These are phyloP conservation scores for Hypoxylon perforatum DNA, from an alignment of 495 filamentous ascomycete genomes.

Conservation along the genomic window DNA sequence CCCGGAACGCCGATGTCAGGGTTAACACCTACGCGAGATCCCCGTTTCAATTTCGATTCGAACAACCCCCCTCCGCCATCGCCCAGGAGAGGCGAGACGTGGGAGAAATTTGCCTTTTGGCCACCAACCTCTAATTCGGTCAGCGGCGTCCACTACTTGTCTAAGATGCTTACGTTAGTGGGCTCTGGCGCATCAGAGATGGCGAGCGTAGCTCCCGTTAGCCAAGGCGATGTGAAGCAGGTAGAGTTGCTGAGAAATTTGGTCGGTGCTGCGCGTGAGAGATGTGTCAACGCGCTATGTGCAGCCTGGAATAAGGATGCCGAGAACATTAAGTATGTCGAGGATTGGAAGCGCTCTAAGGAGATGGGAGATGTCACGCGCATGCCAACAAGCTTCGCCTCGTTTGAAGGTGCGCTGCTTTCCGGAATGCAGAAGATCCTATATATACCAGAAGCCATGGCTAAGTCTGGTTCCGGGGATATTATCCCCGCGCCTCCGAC, in stretches of 20 bases:
- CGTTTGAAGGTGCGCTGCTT: conserved; percentile 82
- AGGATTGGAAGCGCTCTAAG: conserved; percentile 86
- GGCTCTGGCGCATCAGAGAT: conserved; percentile 89
- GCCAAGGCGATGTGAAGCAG: conserved; percentile 64
- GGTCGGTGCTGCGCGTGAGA: conserved; percentile 82
- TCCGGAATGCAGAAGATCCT: conserved; percentile 90
- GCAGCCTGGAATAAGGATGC: conserved; percentile 89
- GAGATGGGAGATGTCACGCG: conserved; percentile 86
- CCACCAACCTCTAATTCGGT: conserved; percentile 91
- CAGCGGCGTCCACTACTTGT: conserved; percentile 86
- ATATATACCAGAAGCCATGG: conserved; percentile 85
- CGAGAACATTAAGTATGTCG: conserved; percentile 86
- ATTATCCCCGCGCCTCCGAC: conserved; percentile 84
- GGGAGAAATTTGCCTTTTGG: conserved; percentile 98
- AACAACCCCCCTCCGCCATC: conserved; percentile 81
- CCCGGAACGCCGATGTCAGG: conserved; percentile 72
- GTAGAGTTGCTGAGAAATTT: conserved; percentile 75
- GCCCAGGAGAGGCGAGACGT: conserved; percentile 78
- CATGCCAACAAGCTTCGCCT: conserved; percentile 84
- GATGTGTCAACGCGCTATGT: conserved; percentile 81
- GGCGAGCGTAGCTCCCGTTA: conserved; percentile 74
- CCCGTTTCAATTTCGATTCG: conserved; percentile 80
- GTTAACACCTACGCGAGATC: conserved; percentile 65
- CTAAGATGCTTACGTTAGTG: conserved; percentile 80
- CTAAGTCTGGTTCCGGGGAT: conserved; percentile 71